Evolutionary conservation across 2,329 filamentous ascomycete genomes (phyloP).

Genomic region (Ciborinia camelliae): DNA sequence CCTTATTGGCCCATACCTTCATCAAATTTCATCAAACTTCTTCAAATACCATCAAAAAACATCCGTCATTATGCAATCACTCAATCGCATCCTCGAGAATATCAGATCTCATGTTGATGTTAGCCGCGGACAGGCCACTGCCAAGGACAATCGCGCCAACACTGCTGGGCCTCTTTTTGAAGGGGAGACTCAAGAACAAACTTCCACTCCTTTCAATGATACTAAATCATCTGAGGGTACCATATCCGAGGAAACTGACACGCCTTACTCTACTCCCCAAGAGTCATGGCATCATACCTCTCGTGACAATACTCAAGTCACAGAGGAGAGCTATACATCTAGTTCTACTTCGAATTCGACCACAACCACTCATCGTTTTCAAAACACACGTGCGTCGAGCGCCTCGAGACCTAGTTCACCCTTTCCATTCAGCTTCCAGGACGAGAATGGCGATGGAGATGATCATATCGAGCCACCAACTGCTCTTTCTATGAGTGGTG

Average conservation of each 20-base stretch:
- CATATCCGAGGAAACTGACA: neutral
- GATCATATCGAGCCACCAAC: neutral
- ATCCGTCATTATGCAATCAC: neutral
- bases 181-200: neutral
- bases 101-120: neutral
- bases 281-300: neutral
- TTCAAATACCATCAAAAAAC: neutral
- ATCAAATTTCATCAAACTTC: no score
- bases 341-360: neutral
- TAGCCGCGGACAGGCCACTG: neutral
- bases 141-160: neutral
- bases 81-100: neutral
- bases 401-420: neutral
- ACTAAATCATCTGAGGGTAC: neutral
- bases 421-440: no score
- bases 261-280: neutral
- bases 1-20: no score
- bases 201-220: rapidly evolving
- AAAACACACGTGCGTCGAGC: neutral
- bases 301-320: neutral
- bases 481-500: neutral
- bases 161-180: neutral
- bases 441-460: neutral
- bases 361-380: neutral
- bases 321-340: neutral